These are phyloP conservation scores for Thermothelomyces thermophilus DNA, from an alignment of 2,329 filamentous ascomycete species.

Conservation along the genomic window DNA sequence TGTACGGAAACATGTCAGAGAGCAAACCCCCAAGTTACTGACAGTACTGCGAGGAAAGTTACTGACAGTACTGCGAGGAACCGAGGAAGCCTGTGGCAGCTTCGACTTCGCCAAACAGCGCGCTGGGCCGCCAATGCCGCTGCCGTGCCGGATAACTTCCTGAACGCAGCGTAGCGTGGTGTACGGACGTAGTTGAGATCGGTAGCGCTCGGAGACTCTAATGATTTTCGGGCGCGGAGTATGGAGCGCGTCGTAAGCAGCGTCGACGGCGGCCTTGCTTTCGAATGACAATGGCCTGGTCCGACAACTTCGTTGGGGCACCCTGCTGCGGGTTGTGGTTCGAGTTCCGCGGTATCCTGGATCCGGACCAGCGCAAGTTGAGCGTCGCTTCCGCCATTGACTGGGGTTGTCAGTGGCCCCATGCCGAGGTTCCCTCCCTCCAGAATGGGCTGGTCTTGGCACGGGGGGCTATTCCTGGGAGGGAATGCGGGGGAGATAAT, in stretches of 20 bases:
- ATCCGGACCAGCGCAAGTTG: background rate
- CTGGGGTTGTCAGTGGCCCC: background rate
- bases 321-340: too few relatives aligned
- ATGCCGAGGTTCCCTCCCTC: constrained; percentile 1
- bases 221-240: too few relatives aligned
- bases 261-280: background rate
- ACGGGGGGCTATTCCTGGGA: background rate
- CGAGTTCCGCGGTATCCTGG: too few relatives aligned
- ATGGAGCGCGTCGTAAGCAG: too few relatives aligned
- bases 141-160: background rate
- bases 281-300: background rate
- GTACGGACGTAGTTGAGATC: too few relatives aligned
- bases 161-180: too few relatives aligned
- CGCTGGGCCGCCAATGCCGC: too few relatives aligned
- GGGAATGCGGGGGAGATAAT: background rate
- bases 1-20: too few relatives aligned
- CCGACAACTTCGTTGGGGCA: background rate
- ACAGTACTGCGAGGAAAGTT: too few relatives aligned
- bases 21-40: too few relatives aligned
- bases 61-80: too few relatives aligned
- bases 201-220: too few relatives aligned
- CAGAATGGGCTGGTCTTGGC: background rate
- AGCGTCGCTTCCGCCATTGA: background rate
- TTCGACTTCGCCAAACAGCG: background rate
- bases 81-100: background rate